phyloP scores from a whole-genome alignment of 768 basidiomycete species.

The Lactifluus hygrophoroides region DNA sequence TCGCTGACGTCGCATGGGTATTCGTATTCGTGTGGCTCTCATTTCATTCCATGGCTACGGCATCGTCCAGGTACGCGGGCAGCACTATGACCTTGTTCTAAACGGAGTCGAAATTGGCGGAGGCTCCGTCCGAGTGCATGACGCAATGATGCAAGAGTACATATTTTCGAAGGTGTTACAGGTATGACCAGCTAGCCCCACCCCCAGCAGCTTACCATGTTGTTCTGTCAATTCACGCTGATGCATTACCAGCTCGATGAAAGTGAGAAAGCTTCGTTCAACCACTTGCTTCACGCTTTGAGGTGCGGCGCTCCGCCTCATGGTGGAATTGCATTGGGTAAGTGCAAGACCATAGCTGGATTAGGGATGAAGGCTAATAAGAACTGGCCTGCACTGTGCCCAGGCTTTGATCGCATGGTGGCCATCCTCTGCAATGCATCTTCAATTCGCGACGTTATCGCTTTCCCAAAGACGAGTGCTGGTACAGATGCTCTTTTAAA shows the following conservation, averaged over 20 bases:
- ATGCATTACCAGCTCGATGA: constrained; percentile 50
- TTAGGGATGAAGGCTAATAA: neutral
- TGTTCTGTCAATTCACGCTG: neutral
- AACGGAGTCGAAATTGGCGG: constrained; percentile 94
- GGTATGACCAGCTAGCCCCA: constrained; percentile 34
- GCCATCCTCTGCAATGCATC: constrained; percentile 79
- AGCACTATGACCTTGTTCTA: constrained; percentile 93
- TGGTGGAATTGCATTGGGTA: constrained; percentile 89
- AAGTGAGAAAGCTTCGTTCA: constrained; percentile 65
- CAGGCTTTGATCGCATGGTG: constrained; percentile 92
- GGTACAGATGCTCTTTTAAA: constrained; percentile 85
- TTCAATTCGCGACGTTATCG: constrained; percentile 92
- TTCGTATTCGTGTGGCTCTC: constrained; percentile 3
- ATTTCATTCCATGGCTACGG: neutral
- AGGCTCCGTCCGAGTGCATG: constrained; percentile 88
- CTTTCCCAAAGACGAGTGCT: constrained; percentile 84
- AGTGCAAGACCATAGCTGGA: constrained; percentile 17
- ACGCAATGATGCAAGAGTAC: constrained; percentile 77
- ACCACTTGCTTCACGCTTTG: constrained; percentile 80
- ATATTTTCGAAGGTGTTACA: constrained; percentile 70
- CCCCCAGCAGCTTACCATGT: neutral
- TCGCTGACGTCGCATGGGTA: neutral
- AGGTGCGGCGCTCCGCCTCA: constrained; percentile 91
- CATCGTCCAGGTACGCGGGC: constrained; percentile 71
- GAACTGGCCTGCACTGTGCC: neutral